Base-by-base conservation (phyloP, 1,139 yeast species). In the Geotrichum macrosporum region DNA sequence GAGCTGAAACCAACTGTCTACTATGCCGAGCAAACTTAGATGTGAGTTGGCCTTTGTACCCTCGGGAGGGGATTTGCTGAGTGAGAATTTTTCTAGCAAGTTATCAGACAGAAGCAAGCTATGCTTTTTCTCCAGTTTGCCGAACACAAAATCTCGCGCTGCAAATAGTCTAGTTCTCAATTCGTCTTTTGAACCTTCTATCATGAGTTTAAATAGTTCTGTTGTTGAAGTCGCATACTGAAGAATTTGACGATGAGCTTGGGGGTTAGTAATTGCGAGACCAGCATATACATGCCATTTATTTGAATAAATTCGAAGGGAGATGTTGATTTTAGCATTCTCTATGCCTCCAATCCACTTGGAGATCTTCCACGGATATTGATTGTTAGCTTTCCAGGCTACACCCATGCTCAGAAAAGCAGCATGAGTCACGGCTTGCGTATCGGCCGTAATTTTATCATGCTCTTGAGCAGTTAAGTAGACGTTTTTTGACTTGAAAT, bases 231-330 rank as follows among this genome's bases (percentile, higher is more conserved):
- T 76, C 2, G 97, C 85, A 62, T 89, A 92, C 63, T 89, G 97
- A 52, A 86, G 72, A 18, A 94, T 84, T 66, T 92, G 98, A 34
- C 76, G 78, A 61, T 89, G 96, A 0, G 98, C 97, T 24, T 92
- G 78, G 0, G 96, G 96, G 62, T 92, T 92, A 2, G 96, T 84
- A 53, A 92, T 89, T 9, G 97, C 96, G 57, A 92, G 72, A 0
- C 98, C 98, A 4, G 98, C 98, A 62, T 92, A 92, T 20, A 92
- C 98, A 62, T 92, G 98, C 95, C 96, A 92, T 66, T 89, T 88
- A 67, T 89, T 92, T 26, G 95, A 81, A 65, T 75, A 92, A 39
- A 92, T 92, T 55, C 98, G 74, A 61, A 92, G 69, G 0, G 97
- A 84, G 43, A 92, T 88, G 64, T 92, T 92, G 63, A 89, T 85